Base-by-base conservation (phyloP, 192 early-diverging fungal species). In the Pilaira anomala region DNA sequence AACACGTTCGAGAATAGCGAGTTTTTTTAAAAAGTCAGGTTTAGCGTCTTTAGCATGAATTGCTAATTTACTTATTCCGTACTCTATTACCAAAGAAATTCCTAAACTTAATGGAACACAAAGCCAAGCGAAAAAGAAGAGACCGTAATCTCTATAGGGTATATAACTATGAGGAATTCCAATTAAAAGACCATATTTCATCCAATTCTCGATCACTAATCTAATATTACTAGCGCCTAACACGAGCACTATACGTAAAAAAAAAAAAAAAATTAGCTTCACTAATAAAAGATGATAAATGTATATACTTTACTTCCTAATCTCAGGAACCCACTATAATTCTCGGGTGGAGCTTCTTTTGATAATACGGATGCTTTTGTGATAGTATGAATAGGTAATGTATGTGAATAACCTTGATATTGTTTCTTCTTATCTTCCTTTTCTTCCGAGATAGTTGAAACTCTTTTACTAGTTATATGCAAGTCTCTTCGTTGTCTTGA, bases 101-200 rank as follows among this genome's bases (percentile, higher is more conserved):
- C 85, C 53, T 22, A 92, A n/a, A 68, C 76, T 77, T 21, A 81
- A 22, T 39, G 87, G 73, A 14, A 83, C 66, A 57, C 78, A 40
- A 0, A 80, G 53, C 24, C 81, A 81, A 3, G 83, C 78, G 18
- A 87, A 48, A 2, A 70, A 69, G 14, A 78, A 78, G 22, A 83
- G 48, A 28, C 71, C 65, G 78, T 82, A 89, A 73, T 92, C 90
- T 60, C 72, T 67, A 44, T 48, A 45, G n/a, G 79, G 71, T 13
- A 86, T 68, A 69, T 67, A 59, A 8, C 78, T 74, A 42, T 58
- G 36, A 19, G 91, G 92, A 19, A 88, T 71, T 44, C 78, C 79
- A 60, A 95, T 80, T 22, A 94, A 73, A 29, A 94, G 82, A 36
- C 93, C 93, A 59, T 95, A 94, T 67, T 95, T 93, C 67, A 88